These are phyloP conservation scores for Chalciporus piperatus DNA, from an alignment of 768 basidiomycete species.

Conservation along the genomic window DNA sequence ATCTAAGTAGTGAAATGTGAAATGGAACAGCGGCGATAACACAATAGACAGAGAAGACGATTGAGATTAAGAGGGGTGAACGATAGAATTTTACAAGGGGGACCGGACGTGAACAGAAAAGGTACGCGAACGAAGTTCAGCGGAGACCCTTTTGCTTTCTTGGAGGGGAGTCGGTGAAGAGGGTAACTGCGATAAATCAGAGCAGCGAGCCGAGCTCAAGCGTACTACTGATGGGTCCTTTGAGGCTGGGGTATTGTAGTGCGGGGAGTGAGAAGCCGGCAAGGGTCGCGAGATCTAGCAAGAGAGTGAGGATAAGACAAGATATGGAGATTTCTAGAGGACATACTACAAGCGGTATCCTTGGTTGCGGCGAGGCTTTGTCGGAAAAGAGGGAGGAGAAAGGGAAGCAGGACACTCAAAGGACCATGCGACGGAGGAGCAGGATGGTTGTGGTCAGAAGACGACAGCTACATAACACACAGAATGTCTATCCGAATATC, in stretches of 20 bases:
- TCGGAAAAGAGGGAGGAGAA: conserved; percentile 35
- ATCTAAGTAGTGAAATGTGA: conserved; percentile 12
- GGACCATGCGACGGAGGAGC: conserved; percentile 33
- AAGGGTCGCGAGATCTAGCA: conserved; percentile 90
- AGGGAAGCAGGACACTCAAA: conserved; percentile 29
- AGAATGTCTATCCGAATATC: conserved; percentile 17
- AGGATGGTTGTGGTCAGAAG: conserved; percentile 29
- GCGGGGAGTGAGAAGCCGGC: conserved; percentile 69
- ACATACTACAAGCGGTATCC: conserved; percentile 51
- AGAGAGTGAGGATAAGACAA: background rate
- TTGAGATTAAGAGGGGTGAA: conserved; percentile 15
- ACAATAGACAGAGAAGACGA: background rate
- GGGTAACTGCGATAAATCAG: conserved; percentile 28
- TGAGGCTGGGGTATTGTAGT: conserved; percentile 30
- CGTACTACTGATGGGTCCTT: conserved; percentile 46
- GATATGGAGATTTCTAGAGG: background rate
- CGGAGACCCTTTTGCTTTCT: conserved; percentile 35
- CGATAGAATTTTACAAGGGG: conserved; percentile 25
- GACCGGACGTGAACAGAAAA: conserved; percentile 17
- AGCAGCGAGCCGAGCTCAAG: conserved; percentile 73
- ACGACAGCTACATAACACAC: conserved; percentile 30
- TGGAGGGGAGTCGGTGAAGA: conserved; percentile 5
- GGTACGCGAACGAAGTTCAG: conserved; percentile 48
- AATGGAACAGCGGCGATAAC: conserved; percentile 8
- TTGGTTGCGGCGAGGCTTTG: conserved; percentile 46